Percentiles rank a stretch among this genome's conserved stretches.
Evolutionary conservation across 768 basidiomycete species (phyloP).

Genomic region (Lactarius deliciosus): DNA sequence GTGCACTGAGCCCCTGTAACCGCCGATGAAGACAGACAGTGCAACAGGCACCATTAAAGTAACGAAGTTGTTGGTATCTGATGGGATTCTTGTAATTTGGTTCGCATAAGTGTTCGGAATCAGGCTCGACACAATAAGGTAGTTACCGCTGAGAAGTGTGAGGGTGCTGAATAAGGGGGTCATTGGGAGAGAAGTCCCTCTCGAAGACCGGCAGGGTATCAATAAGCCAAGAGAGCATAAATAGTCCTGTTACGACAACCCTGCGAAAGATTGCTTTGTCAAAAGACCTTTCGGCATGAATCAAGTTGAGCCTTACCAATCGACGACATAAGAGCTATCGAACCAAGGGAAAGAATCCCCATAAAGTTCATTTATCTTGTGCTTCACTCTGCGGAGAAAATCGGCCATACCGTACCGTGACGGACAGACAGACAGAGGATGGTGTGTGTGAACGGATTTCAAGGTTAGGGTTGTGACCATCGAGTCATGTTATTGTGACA

Average conservation of each 20-base stretch:
- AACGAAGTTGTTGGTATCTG: constrained; percentile 46
- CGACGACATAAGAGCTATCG: constrained; percentile 46
- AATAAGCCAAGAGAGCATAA: constrained; percentile 44
- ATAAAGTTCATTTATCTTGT: constrained; percentile 27
- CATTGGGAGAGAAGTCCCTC: constrained; percentile 39
- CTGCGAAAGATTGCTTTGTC: constrained; percentile 30
- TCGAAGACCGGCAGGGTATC: constrained; percentile 35
- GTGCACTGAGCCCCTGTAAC: constrained; percentile 45
- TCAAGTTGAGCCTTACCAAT: constrained; percentile 46
- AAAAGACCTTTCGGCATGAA: background rate
- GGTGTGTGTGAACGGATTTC: background rate
- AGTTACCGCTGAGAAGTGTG: constrained; percentile 24
- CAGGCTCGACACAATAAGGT: background rate
- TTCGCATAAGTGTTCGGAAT: constrained; percentile 11
- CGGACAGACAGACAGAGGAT: too few relatives aligned
- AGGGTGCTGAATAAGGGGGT: constrained; percentile 49
- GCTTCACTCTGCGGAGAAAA: constrained; percentile 12
- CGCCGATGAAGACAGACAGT: constrained; percentile 41
- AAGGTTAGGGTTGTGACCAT: constrained; percentile 7
- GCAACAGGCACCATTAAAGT: constrained; percentile 49
- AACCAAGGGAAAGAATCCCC: constrained; percentile 35
- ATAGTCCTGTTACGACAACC: constrained; percentile 39
- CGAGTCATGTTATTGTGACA: constrained; percentile 22
- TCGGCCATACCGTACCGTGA: constrained; percentile 18
- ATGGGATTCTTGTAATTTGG: constrained; percentile 45